Evolutionary conservation across 345 rosid species (phyloP).

Genomic region (Passiflora organensis): DNA sequence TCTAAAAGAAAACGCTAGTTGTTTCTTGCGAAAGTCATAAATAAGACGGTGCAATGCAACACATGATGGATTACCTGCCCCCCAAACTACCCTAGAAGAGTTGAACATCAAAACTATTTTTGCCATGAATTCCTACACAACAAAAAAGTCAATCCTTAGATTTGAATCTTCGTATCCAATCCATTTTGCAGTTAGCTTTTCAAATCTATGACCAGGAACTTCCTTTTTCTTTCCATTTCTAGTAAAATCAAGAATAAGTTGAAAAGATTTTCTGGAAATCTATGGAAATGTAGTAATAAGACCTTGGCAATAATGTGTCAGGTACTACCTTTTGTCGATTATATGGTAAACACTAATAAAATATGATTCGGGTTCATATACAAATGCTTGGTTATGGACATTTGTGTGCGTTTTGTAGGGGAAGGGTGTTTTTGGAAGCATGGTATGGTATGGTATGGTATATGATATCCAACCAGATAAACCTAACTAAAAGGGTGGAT

Average conservation of each 20-base stretch:
- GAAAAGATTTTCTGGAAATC: not conserved
- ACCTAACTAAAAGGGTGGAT: not conserved
- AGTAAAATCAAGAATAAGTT: slow-evolving; percentile 14
- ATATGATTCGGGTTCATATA: too few relatives aligned
- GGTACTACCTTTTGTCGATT: too few relatives aligned
- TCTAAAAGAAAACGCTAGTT: not conserved
- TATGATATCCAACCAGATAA: too few relatives aligned
- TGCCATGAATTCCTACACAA: not conserved
- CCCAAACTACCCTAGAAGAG: not conserved
- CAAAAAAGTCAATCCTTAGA: slow-evolving; percentile 2
- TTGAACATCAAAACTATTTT: not conserved
- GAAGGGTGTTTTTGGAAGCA: too few relatives aligned
- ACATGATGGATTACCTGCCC: slow-evolving; percentile 3
- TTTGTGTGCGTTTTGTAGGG: too few relatives aligned
- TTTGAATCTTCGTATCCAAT: not conserved
- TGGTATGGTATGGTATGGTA: too few relatives aligned
- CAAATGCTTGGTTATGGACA: too few relatives aligned
- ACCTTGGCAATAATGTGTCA: too few relatives aligned
- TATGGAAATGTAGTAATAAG: too few relatives aligned
- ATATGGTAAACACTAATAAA: too few relatives aligned
- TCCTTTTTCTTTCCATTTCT: slow-evolving; percentile 3
- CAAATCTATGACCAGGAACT: not conserved
- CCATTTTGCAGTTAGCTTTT: not conserved
- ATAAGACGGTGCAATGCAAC: slow-evolving; percentile 6
- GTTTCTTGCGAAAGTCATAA: not conserved